Evolutionary conservation across 345 rosid species (phyloP), one percentile per base, ranked within the genome.

Genomic region (Eucalyptus marginata): DNA sequence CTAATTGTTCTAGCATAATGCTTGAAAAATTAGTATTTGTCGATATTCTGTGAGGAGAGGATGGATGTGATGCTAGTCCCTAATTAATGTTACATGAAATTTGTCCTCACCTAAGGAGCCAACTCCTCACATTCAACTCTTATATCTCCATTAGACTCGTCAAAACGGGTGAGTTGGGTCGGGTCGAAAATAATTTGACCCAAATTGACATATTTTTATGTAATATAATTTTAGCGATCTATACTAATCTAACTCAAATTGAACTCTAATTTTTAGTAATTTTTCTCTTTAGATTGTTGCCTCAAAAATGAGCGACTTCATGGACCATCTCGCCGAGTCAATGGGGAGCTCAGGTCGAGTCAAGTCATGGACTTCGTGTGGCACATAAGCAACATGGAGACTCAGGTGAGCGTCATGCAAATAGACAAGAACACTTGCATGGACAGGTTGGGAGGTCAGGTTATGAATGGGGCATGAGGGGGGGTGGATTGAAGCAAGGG

Each of bases 141-240:
- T 10, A 76, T 4, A 18, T 76, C 27, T 76, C 8, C 2, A 0
- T 43, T 76, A 40, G 2, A 40, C 15, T 4, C 8, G 0, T 36
- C 27, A 36, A 36, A 36, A 76, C 0, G 8, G 7, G 0, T 6
- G 46, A 6, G 0, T 11, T 1, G 15, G 15, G 8, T 29, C 0
- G 8, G 3, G 3, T 2, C 1, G 4, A 76, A 76, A 76, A 40
- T 76, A 3, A 24, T 40, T 5, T 1, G 1, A 76, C 8, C 9
- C 1, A 76, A 76, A 10, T 20, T 20, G 15, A 76, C 15, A 4
- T 36, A 0, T 7, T 76, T 76, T 36, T 76, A 36, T 76, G 27
- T 1, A 40, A 20, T 20, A 76, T 7, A 40, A 40, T 40, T 33
- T 8, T 76, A 10, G 2, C 11, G 15, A 20, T 24, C 4, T 20